phyloP scores from a whole-genome alignment of 1,284 basidiomycete genomes.

The Ustilago shanxiensis region DNA sequence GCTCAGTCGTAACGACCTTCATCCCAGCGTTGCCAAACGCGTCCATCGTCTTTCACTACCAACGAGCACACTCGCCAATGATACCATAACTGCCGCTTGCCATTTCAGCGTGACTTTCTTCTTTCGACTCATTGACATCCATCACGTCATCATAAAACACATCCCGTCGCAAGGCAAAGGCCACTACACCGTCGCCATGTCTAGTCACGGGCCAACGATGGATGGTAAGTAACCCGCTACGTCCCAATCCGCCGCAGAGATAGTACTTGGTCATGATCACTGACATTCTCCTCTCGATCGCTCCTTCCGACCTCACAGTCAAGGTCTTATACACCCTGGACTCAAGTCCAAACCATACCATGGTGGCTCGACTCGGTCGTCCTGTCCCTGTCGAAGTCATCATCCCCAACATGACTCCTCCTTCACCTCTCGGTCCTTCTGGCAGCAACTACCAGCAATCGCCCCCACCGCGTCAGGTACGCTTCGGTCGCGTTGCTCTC shows the following conservation, averaged over 20 bases:
- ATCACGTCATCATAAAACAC: neutral
- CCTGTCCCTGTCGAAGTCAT: slow-evolving; percentile 57
- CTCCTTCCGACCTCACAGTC: slow-evolving; percentile 43
- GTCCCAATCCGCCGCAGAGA: neutral
- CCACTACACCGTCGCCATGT: slow-evolving; percentile 17
- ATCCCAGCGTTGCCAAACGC: neutral
- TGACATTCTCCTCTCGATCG: neutral
- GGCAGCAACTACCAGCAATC: slow-evolving; percentile 29
- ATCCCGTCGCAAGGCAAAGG: neutral
- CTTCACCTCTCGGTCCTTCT: slow-evolving; percentile 28
- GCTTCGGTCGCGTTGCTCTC: slow-evolving; percentile 63
- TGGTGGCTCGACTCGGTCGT: slow-evolving; percentile 60
- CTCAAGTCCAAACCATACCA: slow-evolving; percentile 61
- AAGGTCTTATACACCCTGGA: slow-evolving; percentile 68
- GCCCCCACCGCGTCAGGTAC: slow-evolving; percentile 27
- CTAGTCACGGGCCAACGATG: slow-evolving; percentile 59
- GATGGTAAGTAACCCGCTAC: slow-evolving; percentile 27
- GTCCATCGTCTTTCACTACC: neutral
- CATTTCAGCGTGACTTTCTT: slow-evolving; percentile 13
- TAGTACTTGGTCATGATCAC: neutral
- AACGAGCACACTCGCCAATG: slow-evolving; percentile 12
- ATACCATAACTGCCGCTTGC: neutral
- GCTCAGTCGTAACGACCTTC: neutral
- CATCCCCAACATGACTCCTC: slow-evolving; percentile 48
- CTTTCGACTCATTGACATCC: slow-evolving; percentile 7